Evolutionary conservation across 2,329 filamentous ascomycete genomes (phyloP).

Genomic region (Paecilomyces niveus): DNA sequence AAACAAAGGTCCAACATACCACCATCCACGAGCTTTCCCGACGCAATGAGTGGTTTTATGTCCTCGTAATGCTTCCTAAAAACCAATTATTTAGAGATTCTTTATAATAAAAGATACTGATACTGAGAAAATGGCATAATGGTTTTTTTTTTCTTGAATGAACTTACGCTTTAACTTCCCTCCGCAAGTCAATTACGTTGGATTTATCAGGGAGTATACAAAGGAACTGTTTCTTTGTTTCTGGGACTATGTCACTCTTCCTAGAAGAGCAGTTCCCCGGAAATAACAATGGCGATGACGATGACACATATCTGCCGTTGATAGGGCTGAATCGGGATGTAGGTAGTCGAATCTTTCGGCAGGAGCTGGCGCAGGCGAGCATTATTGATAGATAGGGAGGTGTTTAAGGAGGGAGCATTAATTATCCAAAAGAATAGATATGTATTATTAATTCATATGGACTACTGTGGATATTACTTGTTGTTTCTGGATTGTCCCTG

Average conservation of each 20-base stretch:
- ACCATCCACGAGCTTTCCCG: not conserved
- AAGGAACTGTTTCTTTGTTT: not conserved
- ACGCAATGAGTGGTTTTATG: not conserved
- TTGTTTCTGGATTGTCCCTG: no score
- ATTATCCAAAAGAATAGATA: no score
- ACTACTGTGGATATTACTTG: no score
- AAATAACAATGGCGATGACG: no score
- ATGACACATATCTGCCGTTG: not conserved
- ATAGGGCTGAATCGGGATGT: not conserved
- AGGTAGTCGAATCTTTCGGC: not conserved
- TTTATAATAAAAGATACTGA: no score
- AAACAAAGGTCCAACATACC: not conserved
- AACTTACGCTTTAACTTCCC: not conserved
- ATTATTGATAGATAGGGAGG: not conserved
- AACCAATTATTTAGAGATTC: not conserved
- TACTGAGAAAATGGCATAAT: not conserved
- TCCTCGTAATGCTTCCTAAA: not conserved
- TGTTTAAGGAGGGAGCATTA: no score
- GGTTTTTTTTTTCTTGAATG: not conserved
- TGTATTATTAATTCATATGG: no score
- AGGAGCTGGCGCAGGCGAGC: not conserved
- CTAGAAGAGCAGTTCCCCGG: not conserved
- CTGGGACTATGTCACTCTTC: not conserved
- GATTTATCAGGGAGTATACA: not conserved
- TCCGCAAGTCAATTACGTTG: not conserved